Evolutionary conservation across 352 stramenopile genomes (phyloP), one percentile per base, ranked within the genome.

Genomic region (Phytophthora sojae): DNA sequence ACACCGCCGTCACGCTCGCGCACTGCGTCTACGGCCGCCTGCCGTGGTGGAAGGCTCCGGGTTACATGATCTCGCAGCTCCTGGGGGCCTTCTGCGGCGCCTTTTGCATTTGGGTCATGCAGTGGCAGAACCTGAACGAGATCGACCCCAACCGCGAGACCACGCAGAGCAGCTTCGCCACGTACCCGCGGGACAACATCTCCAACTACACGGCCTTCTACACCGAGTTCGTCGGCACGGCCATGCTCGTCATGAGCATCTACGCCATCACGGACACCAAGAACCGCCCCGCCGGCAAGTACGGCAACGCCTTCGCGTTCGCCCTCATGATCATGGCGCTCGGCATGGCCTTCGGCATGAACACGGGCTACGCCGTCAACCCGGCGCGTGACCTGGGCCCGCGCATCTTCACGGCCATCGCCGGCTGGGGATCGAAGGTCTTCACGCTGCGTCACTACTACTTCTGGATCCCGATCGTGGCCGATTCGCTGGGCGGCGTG

Each of bases 401-500:
- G 32, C 73, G 79, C 9, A 32, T 87, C 15, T 82, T 88, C 56
- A 72, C 77, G 47, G 19, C 37, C 9, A 29, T 64, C 21, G 80
- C 77, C 9, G 80, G 80, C 57, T 85, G 72, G 68, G 80, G 80
- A 19, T 69, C 64, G 17, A 74, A 79, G 56, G 74, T 82, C 11
- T 88, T 88, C 61, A 78, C 71, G 9, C 19, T 57, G n/a, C 62
- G 61, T 44, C 60, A 80, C 64, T 23, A 77, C 50, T 88, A 88
- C 77, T 88, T 84, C 68, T 88, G 76, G 80, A 73, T 88, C 53
- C 80, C 80, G 4, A 51, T 85, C 7, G 75, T 85, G 12, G 80
- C 58, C 5, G 71, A 71, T 3, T 19, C 73, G n/a, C 6, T 80
- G 7, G 77, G 80, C n/a, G n/a, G n/a, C n/a, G n/a, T n/a, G n/a